Conservation (phyloP, 768 basidiomycete species). For the Symmetrospora coprosmae region DNA sequence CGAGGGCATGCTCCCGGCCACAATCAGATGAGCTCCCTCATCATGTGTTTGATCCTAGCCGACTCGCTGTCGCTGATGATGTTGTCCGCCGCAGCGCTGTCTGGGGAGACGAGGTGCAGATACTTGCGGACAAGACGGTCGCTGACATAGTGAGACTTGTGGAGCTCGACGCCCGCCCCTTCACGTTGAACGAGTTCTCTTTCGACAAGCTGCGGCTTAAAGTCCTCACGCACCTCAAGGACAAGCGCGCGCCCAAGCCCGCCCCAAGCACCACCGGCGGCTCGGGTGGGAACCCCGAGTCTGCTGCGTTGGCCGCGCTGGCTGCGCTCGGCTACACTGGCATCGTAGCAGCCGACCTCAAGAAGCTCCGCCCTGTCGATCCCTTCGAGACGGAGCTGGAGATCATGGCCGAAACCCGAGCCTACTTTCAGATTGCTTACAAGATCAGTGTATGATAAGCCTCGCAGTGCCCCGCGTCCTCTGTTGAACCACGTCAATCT, state of each 20-base stretch:
- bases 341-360: slow-evolving; percentile 32
- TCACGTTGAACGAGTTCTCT: slow-evolving; percentile 43
- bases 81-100: too few relatives aligned
- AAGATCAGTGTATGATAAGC: slow-evolving; percentile 41
- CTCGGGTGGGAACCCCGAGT: too few relatives aligned
- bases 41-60: too few relatives aligned
- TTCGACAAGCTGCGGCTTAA: too few relatives aligned
- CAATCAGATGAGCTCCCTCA: slow-evolving; percentile 34
- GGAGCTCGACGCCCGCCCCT: slow-evolving; percentile 40
- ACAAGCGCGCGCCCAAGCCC: too few relatives aligned
- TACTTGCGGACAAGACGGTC: slow-evolving; percentile 31
- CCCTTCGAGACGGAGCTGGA: slow-evolving; percentile 42
- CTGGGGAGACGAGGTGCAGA: too few relatives aligned
- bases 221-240: too few relatives aligned
- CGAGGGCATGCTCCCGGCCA: slow-evolving; percentile 25
- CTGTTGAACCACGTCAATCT: background rate
- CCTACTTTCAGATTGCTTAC: slow-evolving; percentile 45
- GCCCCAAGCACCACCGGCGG: too few relatives aligned
- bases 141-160: slow-evolving; percentile 37
- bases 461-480: background rate
- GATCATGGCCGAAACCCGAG: slow-evolving; percentile 47
- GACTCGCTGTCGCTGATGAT: too few relatives aligned
- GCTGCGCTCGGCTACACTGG: background rate
- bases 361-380: slow-evolving; percentile 36
- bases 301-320: background rate